Conservation (phyloP, 2,329 filamentous ascomycete species). For the Chaetomiaceae sp. region DNA sequence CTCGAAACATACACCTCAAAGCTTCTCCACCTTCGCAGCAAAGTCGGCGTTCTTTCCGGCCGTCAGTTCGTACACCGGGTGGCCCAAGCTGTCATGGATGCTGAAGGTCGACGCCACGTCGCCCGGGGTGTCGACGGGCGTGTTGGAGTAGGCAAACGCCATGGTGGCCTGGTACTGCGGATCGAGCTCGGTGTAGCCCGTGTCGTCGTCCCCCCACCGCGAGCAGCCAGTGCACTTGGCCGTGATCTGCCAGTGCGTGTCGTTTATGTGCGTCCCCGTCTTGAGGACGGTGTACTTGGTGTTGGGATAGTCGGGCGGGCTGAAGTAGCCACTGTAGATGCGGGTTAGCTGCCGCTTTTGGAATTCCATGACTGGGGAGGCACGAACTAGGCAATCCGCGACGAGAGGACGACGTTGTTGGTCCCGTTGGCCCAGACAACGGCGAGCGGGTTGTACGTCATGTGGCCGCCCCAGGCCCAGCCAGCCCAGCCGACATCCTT, state of each 20-base stretch:
- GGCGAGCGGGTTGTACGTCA: slow-evolving; percentile 45
- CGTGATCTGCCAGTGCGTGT: slow-evolving; percentile 39
- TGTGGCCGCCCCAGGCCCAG: slow-evolving; percentile 46
- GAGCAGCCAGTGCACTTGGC: slow-evolving; percentile 40
- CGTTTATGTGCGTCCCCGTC: slow-evolving; percentile 37
- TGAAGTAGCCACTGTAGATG: slow-evolving; percentile 32
- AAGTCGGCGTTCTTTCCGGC: slow-evolving; percentile 24
- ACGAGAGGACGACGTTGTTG: slow-evolving; percentile 37
- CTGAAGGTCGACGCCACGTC: slow-evolving; percentile 36
- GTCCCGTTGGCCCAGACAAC: slow-evolving; percentile 42
- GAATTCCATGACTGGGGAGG: background rate
- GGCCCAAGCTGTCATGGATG: slow-evolving; percentile 41
- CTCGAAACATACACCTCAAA: too few relatives aligned
- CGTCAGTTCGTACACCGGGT: slow-evolving; percentile 27
- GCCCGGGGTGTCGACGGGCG: slow-evolving; percentile 36
- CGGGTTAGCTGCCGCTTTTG: slow-evolving; percentile 4
- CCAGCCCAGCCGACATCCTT: slow-evolving; percentile 44
- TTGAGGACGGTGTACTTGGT: slow-evolving; percentile 33
- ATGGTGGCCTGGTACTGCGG: slow-evolving; percentile 36
- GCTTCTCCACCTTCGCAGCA: slow-evolving; percentile 17
- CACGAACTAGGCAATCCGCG: slow-evolving; percentile 43
- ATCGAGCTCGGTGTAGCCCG: slow-evolving; percentile 36
- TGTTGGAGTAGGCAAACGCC: slow-evolving; percentile 38
- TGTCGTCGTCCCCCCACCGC: slow-evolving; percentile 39
- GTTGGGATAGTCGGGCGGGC: slow-evolving; percentile 30